phyloP scores from a whole-genome alignment of 371 early-diverging fungal genomes.

The Lichtheimia ornata region DNA sequence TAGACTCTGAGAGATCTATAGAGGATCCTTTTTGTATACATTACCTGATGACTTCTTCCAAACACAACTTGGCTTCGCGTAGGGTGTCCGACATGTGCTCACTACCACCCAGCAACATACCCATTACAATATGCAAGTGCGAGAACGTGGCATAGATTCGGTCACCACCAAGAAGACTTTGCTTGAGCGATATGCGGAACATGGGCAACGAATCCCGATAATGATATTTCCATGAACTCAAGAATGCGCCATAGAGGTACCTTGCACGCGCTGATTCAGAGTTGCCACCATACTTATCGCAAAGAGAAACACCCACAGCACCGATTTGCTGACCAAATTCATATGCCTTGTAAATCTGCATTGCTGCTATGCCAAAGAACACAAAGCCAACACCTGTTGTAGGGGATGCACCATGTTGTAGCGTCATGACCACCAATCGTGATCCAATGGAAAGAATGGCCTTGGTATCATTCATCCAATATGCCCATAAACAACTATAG shows the following conservation, averaged over 20 bases:
- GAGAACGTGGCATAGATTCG: constrained; percentile 44
- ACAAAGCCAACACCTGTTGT: constrained; percentile 50
- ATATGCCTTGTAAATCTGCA: constrained; percentile 41
- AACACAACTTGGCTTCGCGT: constrained; percentile 37
- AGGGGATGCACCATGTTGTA: constrained; percentile 40
- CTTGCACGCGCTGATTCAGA: constrained; percentile 43
- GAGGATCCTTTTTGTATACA: not conserved
- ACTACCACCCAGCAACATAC: constrained; percentile 29
- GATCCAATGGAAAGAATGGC: constrained; percentile 36
- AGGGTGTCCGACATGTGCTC: constrained; percentile 37
- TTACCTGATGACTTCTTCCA: constrained; percentile 28
- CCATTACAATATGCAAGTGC: constrained; percentile 33
- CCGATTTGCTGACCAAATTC: constrained; percentile 47
- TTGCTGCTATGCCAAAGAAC: constrained; percentile 45
- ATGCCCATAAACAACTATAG: constrained; percentile 40
- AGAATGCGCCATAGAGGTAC: constrained; percentile 34
- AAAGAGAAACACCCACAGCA: constrained; percentile 37
- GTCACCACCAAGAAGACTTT: constrained; percentile 44
- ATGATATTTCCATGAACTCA: constrained; percentile 45
- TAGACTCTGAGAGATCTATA: not conserved
- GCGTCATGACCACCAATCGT: constrained; percentile 30
- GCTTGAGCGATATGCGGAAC: constrained; percentile 41
- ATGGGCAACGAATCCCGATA: constrained; percentile 36
- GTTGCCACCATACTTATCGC: constrained; percentile 42
- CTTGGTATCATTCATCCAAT: constrained; percentile 36